Evolutionary conservation across 2,329 filamentous ascomycete species (phyloP).

Genomic region (Coniochaeta hoffmannii): DNA sequence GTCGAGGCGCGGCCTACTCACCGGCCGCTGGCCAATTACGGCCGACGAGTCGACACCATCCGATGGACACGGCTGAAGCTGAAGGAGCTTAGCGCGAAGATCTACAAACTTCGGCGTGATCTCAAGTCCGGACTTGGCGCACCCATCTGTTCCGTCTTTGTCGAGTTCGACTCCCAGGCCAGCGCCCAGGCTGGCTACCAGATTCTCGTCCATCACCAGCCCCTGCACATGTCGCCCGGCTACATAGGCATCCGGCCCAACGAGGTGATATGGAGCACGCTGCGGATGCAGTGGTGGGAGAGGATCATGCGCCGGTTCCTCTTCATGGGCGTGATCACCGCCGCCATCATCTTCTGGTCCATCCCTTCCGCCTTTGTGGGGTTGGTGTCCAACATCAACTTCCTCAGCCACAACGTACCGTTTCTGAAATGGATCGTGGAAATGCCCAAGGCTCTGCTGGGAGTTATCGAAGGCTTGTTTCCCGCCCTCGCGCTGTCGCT

Average conservation of each 20-base stretch:
- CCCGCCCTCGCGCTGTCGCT: constrained; percentile 73
- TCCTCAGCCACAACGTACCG: constrained; percentile 53
- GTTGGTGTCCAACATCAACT: constrained; percentile 75
- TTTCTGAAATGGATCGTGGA: constrained; percentile 69
- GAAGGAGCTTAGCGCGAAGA: constrained; percentile 25
- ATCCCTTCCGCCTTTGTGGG: constrained; percentile 72
- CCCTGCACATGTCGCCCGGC: constrained; percentile 76
- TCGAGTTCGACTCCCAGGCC: constrained; percentile 77
- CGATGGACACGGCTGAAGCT: constrained; percentile 70
- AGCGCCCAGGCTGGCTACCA: constrained; percentile 84
- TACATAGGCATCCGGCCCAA: constrained; percentile 73
- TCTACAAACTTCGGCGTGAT: constrained; percentile 41
- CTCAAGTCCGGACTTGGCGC: constrained; percentile 58
- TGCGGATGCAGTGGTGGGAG: constrained; percentile 65
- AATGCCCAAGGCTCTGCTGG: constrained; percentile 62
- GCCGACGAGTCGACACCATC: constrained; percentile 82
- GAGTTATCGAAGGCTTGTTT: constrained; percentile 75
- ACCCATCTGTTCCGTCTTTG: constrained; percentile 71
- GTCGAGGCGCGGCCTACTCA: constrained; percentile 64
- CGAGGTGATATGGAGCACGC: constrained; percentile 82
- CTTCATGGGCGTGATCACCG: constrained; percentile 59
- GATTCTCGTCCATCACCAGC: constrained; percentile 70
- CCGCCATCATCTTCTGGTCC: constrained; percentile 79
- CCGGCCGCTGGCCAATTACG: constrained; percentile 52
- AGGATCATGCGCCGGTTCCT: constrained; percentile 60